Conservation (phyloP, 1,284 basidiomycete species). For the Tremellales sp. region DNA sequence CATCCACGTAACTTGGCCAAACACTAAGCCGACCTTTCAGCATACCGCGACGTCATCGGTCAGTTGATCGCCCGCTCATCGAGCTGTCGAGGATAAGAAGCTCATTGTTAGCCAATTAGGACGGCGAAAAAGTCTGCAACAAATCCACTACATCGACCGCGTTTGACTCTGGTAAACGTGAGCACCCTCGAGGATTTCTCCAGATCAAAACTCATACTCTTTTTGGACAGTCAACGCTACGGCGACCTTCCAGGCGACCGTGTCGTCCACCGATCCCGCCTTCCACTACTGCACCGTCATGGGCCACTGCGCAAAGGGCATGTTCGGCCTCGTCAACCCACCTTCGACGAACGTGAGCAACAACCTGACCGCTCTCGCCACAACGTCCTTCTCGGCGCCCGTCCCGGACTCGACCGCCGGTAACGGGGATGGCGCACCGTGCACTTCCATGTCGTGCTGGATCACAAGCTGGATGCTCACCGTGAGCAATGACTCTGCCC, state of each 20-base stretch:
- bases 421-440: slow-evolving; percentile 6
- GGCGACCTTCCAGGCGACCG: slow-evolving; percentile 15
- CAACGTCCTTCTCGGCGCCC: slow-evolving; percentile 8
- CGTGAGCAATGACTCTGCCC: slow-evolving; percentile 10
- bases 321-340: slow-evolving; percentile 29
- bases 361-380: slow-evolving; percentile 11
- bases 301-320: slow-evolving; percentile 24
- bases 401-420: slow-evolving; percentile 15
- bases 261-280: slow-evolving; percentile 5
- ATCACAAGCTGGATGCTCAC: slow-evolving; percentile 16
- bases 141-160: slow-evolving; percentile 16
- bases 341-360: slow-evolving; percentile 19
- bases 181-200: slow-evolving; percentile 6
- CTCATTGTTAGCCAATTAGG: background rate
- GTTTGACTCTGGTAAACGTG: slow-evolving; percentile 30
- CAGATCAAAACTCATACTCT: background rate
- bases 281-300: slow-evolving; percentile 30
- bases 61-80: background rate
- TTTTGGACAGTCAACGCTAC: slow-evolving; percentile 25
- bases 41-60: slow-evolving; percentile 19
- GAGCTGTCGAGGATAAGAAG: slow-evolving; percentile 1
- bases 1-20: background rate
- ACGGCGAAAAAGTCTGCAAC: slow-evolving; percentile 27
- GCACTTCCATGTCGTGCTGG: slow-evolving; percentile 24
- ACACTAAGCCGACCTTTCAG: slow-evolving; percentile 4